Evolutionary conservation across 306 rosid species (phyloP).

Genomic region (Argentina anserina): DNA sequence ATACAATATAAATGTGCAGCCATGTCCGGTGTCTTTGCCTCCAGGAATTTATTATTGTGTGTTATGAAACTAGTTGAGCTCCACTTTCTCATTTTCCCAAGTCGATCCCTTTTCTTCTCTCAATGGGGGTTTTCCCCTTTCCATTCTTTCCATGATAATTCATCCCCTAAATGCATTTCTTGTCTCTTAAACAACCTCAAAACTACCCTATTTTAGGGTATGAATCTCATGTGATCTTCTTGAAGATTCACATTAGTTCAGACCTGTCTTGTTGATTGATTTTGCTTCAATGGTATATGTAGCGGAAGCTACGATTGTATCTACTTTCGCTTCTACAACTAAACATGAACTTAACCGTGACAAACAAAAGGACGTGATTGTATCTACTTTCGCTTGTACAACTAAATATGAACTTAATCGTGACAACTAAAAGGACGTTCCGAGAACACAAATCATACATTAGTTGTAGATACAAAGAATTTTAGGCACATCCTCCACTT

Average conservation of each 20-base stretch:
- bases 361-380: no score
- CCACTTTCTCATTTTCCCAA: conserved; percentile 22
- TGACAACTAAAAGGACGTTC: background rate
- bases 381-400: no score
- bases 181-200: background rate
- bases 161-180: conserved; percentile 1
- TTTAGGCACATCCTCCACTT: background rate
- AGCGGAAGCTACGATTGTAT: background rate
- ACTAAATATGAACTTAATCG: no score
- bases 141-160: conserved; percentile 17
- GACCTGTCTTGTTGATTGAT: background rate
- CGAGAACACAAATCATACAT: background rate
- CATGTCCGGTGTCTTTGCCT: conserved; percentile 8
- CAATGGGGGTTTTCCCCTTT: conserved; percentile 14
- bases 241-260: background rate
- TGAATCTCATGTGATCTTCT: background rate
- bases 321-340: background rate
- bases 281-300: background rate
- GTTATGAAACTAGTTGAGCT: background rate
- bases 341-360: no score
- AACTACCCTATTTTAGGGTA: background rate
- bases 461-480: background rate
- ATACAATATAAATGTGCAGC: conserved; percentile 4
- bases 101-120: conserved; percentile 29
- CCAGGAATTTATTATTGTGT: background rate